Evolutionary conservation across 2,329 filamentous ascomycete species (phyloP).

Genomic region (Pseudogymnoascus sp.): DNA sequence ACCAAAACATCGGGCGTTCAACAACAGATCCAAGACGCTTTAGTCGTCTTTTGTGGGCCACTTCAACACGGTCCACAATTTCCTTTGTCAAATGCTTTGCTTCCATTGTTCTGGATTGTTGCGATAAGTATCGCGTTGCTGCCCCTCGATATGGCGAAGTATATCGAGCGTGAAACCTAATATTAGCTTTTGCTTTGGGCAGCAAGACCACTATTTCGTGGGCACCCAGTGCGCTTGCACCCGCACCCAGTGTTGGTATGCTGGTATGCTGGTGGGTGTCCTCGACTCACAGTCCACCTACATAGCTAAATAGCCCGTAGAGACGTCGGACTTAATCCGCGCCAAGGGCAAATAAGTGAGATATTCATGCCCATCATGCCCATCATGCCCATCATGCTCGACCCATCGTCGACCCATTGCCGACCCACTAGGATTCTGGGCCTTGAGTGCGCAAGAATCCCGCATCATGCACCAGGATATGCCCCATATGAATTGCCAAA

Average conservation of each 20-base stretch:
- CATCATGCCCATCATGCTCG: conserved; percentile 2
- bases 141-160: background rate
- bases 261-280: background rate
- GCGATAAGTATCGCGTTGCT: conserved; percentile 4
- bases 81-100: conserved; percentile 24
- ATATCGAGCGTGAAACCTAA: conserved; percentile 1
- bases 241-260: background rate
- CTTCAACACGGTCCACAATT: conserved; percentile 56
- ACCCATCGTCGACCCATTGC: conserved; percentile 1
- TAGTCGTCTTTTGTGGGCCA: conserved; percentile 49
- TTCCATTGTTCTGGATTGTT: conserved; percentile 5
- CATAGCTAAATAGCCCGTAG: conserved; percentile 6
- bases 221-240: background rate
- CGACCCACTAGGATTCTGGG: conserved; percentile 2
- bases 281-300: conserved; percentile 1
- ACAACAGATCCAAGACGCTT: conserved; percentile 63
- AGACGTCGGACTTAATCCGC: conserved; percentile 3
- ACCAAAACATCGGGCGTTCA: conserved; percentile 77
- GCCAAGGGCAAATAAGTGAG: background rate
- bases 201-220: conserved; percentile 5
- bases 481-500: conserved; percentile 1
- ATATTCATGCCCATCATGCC: conserved; percentile 5
- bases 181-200: background rate
- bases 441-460: background rate
- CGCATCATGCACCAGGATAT: background rate